phyloP scores from a whole-genome alignment of 1,284 basidiomycete species.

The Cryptococcus hybrid region DNA sequence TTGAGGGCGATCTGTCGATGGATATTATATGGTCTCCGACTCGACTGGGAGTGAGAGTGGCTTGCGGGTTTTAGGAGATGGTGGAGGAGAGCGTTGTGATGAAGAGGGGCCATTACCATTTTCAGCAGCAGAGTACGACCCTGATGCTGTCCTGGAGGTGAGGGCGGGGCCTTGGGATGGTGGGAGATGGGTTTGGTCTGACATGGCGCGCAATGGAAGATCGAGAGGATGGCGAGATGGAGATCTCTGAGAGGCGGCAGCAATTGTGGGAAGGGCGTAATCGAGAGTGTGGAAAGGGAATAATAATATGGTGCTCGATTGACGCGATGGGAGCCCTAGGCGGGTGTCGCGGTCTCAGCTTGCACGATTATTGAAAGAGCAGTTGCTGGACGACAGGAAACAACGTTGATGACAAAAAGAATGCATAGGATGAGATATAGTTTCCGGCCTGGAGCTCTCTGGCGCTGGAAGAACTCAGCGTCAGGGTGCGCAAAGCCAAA shows the following conservation, averaged over 20 bases:
- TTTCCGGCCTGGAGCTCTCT: neutral
- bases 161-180: neutral
- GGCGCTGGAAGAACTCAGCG: neutral
- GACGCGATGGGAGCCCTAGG: neutral
- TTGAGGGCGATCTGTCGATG: neutral
- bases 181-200: neutral
- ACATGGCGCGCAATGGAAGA: too few relatives aligned
- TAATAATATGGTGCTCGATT: too few relatives aligned
- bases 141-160: neutral
- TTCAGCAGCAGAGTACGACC: neutral
- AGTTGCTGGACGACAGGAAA: too few relatives aligned
- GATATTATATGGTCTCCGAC: neutral
- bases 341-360: neutral
- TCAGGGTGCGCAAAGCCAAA: neutral
- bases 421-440: neutral
- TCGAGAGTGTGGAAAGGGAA: too few relatives aligned
- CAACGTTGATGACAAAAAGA: neutral
- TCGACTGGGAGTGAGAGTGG: too few relatives aligned
- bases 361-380: too few relatives aligned
- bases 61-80: neutral
- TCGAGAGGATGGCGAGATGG: too few relatives aligned
- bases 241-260: too few relatives aligned
- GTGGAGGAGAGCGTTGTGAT: neutral
- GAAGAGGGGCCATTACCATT: neutral
- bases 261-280: too few relatives aligned